Conservation (phyloP, 305 asterid genomes). For the Fraxinus greggii region DNA sequence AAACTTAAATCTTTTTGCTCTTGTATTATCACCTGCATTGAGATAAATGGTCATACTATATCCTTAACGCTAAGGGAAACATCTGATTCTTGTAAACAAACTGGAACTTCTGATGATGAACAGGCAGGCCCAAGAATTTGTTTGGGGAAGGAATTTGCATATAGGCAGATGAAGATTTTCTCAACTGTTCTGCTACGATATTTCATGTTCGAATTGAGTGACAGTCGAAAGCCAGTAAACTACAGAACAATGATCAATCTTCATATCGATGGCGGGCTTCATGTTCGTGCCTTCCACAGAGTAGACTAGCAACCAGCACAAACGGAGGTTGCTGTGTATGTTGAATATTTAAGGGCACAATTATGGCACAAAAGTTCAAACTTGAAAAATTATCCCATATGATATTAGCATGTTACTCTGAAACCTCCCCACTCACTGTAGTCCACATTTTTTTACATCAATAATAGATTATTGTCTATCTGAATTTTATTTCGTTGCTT, state of each 20-base stretch:
- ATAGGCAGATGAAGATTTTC: conserved; percentile 68
- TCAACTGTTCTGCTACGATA: conserved; percentile 40
- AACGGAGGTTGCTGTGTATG: background rate
- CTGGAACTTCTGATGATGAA: conserved; percentile 8
- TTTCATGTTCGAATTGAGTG: conserved; percentile 46
- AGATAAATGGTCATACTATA: background rate
- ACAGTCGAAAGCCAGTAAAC: conserved; percentile 34
- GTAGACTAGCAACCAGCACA: background rate
- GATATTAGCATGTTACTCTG: background rate
- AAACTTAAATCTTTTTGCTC: background rate
- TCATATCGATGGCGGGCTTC: conserved; percentile 58
- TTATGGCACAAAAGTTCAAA: background rate
- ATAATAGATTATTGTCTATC: background rate
- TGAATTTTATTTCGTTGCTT: background rate
- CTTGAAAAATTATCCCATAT: background rate
- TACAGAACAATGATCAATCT: conserved; percentile 68
- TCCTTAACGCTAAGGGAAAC: background rate
- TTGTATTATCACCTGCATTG: background rate
- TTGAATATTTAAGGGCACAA: background rate
- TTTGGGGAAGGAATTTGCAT: conserved; percentile 64
- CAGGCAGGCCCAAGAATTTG: conserved; percentile 66
- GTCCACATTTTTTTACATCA: background rate
- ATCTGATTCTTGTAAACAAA: background rate
- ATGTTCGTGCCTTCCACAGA: conserved; percentile 38
- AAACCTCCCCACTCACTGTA: background rate